These are phyloP conservation scores for Luzula sylvatica DNA, from an alignment of 176 grass and related monocot species.

Conservation along the genomic window DNA sequence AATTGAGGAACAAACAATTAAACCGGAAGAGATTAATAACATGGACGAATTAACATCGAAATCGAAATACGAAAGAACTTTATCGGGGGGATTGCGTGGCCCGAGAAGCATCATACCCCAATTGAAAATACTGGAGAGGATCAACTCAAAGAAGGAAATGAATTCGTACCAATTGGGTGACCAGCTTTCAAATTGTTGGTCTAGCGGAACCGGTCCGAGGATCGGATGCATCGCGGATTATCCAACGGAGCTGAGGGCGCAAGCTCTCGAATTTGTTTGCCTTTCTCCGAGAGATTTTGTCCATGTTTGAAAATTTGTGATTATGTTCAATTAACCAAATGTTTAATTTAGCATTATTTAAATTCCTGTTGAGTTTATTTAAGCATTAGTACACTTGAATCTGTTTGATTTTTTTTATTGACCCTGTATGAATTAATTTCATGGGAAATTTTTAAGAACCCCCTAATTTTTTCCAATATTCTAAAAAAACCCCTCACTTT, in stretches of 20 bases:
- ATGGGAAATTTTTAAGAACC: no score
- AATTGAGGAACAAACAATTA: conserved; percentile 12
- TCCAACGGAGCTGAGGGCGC: conserved; percentile 42
- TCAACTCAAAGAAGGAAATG: conserved; percentile 46
- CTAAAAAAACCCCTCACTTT: no score
- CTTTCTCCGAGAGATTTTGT: conserved; percentile 22
- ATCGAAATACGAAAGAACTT: conserved; percentile 22
- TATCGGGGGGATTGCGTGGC: conserved; percentile 7
- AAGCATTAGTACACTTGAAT: not conserved
- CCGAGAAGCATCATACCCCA: conserved; percentile 22
- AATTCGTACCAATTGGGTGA: conserved; percentile 60
- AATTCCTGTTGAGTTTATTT: not conserved
- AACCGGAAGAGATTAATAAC: not conserved
- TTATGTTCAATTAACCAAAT: not conserved
- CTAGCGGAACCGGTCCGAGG: conserved; percentile 50
- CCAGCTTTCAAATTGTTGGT: conserved; percentile 46
- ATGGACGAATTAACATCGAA: not conserved
- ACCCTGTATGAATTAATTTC: no score
- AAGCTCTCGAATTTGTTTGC: conserved; percentile 47
- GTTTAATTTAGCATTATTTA: not conserved
- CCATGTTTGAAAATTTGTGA: not conserved
- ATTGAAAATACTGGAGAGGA: conserved; percentile 43
- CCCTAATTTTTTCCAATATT: no score
- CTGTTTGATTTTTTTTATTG: not conserved
- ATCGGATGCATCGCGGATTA: conserved; percentile 73